Conservation (phyloP, 163 green algal genomes). For the Scenedesmus sp. region DNA sequence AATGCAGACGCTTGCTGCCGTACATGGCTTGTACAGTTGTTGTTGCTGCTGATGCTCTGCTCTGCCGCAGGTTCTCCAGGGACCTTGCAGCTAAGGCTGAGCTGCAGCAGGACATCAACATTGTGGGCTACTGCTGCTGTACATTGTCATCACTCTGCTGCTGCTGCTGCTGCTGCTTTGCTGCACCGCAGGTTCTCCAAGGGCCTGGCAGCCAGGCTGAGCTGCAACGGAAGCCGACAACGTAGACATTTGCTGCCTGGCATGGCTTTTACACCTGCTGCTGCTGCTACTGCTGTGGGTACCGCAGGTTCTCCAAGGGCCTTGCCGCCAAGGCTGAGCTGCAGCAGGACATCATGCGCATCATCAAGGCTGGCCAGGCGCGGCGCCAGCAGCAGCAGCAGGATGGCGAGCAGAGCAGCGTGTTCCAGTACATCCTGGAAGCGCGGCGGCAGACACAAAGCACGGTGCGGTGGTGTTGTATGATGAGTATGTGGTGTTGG, state of each 20-base stretch:
- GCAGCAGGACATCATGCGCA: conserved; percentile 22
- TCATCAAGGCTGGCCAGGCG: conserved; percentile 1
- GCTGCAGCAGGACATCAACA: not conserved
- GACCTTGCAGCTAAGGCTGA: conserved; percentile 7
- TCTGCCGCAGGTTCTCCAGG: not conserved
- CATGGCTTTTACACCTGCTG: not conserved
- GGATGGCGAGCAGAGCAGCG: not conserved
- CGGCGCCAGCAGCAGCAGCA: not conserved
- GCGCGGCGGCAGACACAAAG: conserved; percentile 11
- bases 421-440: not conserved
- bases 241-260: not conserved
- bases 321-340: conserved; percentile 29
- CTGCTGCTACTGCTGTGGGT: not conserved
- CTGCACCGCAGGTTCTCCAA: too few species aligned
- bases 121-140: too few species aligned
- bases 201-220: too few species aligned
- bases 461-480: not conserved
- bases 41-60: not conserved
- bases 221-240: too few species aligned
- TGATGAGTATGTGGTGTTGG: too few species aligned
- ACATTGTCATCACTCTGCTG: too few species aligned
- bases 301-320: conserved; percentile 28
- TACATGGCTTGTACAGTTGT: too few species aligned
- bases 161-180: not conserved
- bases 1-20: not conserved